Evolutionary conservation across 2,329 filamentous ascomycete species (phyloP), one percentile per base, ranked within the genome.

Genomic region (Epichloe festucae): DNA sequence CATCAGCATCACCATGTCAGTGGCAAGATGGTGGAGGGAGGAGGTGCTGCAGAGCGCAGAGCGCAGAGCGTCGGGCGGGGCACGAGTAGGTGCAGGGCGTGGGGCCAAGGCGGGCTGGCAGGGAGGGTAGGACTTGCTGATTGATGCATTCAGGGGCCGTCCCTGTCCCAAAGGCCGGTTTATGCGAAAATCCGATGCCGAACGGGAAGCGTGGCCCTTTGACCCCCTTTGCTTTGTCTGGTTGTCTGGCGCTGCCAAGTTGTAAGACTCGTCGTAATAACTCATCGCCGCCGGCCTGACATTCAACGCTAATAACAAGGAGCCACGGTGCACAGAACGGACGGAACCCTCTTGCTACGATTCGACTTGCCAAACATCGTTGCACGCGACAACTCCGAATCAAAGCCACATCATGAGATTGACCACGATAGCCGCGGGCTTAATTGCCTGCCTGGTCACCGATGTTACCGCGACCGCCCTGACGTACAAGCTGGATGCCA

Each of bases 401-500:
- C 55, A 36, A 52, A 56, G 54, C 60, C 38, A 41, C 61, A 75
- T 63, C 48, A 90, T 90, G 87, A 85, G 80, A 72, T 67, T 84
- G 58, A 72, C 76, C 56, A 69, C 77, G 57, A 62, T 87, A 55
- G 71, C 81, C 50, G 74, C 78, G 60, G 81, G 84, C 73, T 77
- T 93, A 50, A 65, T 94, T 67, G 85, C 85, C 72, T 81, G 77
- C 63, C 70, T 87, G 57, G 72, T 82, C 52, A 83, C 85, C 54
- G 73, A 85, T 54, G 85, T 84, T 50, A 82, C 86, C 50, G 89
- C 89, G 39, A 98, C 93, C 4, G 90, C 93, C 41, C 77, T 98
- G 65, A 98, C 93, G 46, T 98, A 96, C 76, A 88, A 90, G 71
- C 77, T 98, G 46, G 73, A 77, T 49, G 87, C 93, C 48, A 87